Conservation (phyloP, 371 early-diverging fungal species). For the Mortierella sp. region DNA sequence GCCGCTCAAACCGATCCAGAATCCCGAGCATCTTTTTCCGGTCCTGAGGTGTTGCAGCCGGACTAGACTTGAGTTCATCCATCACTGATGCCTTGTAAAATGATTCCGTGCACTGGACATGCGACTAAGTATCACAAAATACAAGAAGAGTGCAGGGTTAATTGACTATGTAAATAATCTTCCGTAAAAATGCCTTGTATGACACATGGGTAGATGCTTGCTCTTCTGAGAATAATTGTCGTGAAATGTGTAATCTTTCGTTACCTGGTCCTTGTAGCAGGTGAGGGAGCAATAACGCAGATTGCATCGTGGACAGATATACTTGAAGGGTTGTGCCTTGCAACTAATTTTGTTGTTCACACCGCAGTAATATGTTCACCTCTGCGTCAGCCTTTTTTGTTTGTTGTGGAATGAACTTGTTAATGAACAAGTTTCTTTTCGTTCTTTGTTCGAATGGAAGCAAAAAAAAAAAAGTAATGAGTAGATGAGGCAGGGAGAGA, state of each 20-base stretch:
- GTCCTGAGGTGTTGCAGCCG: conserved; percentile 57
- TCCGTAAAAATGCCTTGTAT: background rate
- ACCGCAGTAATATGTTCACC: background rate
- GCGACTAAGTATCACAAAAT: conserved; percentile 30
- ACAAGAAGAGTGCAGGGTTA: background rate
- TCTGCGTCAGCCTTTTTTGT: conserved; percentile 3
- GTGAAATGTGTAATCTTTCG: background rate
- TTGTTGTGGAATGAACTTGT: background rate
- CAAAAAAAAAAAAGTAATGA: background rate
- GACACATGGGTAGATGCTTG: background rate
- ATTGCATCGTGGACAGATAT: conserved; percentile 82
- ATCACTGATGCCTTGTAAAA: conserved; percentile 75
- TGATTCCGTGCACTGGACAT: conserved; percentile 72
- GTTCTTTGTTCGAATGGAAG: background rate
- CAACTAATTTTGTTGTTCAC: conserved; percentile 59
- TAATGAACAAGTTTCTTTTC: background rate
- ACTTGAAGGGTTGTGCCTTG: conserved; percentile 67
- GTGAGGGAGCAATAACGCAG: conserved; percentile 75
- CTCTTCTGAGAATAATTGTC: background rate
- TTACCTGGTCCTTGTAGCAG: conserved; percentile 75
- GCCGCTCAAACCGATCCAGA: conserved; percentile 67
- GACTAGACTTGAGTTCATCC: conserved; percentile 68
- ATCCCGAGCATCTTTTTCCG: conserved; percentile 68
- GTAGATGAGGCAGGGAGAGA: background rate
- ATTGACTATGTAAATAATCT: conserved; percentile 41